These are phyloP conservation scores for Anacardium occidentale DNA, from an alignment of 345 rosid genomes.

Conservation along the genomic window DNA sequence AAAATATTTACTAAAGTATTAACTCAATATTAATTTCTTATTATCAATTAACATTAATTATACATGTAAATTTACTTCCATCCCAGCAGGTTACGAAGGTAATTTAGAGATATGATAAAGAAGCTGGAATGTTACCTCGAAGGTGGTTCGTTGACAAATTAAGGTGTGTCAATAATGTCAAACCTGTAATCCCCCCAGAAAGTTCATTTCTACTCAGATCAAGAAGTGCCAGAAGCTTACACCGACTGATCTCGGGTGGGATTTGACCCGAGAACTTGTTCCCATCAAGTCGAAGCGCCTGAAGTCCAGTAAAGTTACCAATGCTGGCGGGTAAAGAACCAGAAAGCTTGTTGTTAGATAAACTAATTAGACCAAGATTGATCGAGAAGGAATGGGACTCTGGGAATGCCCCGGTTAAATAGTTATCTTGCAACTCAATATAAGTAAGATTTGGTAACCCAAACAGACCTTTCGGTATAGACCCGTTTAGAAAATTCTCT, in stretches of 20 bases:
- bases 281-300: conserved; percentile 81
- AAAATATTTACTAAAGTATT: too few relatives aligned
- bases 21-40: too few relatives aligned
- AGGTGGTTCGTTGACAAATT: conserved; percentile 80
- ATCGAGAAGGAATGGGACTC: conserved; percentile 42
- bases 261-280: conserved; percentile 72
- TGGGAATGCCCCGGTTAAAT: conserved; percentile 62
- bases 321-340: conserved; percentile 67
- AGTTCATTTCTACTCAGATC: conserved; percentile 83
- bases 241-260: conserved; percentile 76
- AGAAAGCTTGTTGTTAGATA: conserved; percentile 75
- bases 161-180: conserved; percentile 81
- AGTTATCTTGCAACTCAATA: conserved; percentile 76
- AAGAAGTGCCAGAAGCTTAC: conserved; percentile 72
- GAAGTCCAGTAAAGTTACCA: conserved; percentile 78
- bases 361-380: conserved; percentile 69
- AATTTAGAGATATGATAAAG: conserved; percentile 53
- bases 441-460: conserved; percentile 67
- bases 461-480: conserved; percentile 74
- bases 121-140: conserved; percentile 62
- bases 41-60: too few relatives aligned
- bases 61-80: too few relatives aligned
- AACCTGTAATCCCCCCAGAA: conserved; percentile 66
- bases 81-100: conserved; percentile 72
- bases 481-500: conserved; percentile 77